Conservation (phyloP, 2,329 filamentous ascomycete species). For the Piedraia hortae region DNA sequence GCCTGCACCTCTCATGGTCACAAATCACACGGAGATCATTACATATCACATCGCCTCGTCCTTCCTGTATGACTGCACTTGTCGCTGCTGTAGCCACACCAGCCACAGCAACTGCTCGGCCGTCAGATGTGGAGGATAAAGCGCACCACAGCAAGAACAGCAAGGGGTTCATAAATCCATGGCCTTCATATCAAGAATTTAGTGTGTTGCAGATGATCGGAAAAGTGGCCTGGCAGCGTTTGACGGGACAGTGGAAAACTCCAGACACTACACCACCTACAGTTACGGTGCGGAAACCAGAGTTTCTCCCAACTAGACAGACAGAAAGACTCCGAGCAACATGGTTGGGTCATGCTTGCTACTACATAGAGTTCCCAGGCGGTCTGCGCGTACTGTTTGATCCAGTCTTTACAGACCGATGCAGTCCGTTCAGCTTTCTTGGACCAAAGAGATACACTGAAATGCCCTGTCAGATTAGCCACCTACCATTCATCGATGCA, state of each 20-base stretch:
- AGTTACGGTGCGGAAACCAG: conserved; percentile 36
- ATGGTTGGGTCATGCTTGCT: conserved; percentile 88
- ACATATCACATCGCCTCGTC: not conserved
- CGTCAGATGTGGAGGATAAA: conserved; percentile 19
- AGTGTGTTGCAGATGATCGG: conserved; percentile 11
- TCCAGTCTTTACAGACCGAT: conserved; percentile 72
- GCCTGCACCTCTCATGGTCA: no score
- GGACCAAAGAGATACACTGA: conserved; percentile 56
- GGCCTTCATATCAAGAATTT: conserved; percentile 23
- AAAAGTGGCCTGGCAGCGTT: conserved; percentile 17
- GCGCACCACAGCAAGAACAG: conserved; percentile 25
- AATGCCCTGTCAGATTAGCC: conserved; percentile 45
- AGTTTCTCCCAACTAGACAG: conserved; percentile 34
- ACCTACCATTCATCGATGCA: conserved; percentile 50
- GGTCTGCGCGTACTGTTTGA: conserved; percentile 79
- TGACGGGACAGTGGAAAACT: conserved; percentile 21
- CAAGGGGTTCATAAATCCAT: conserved; percentile 29
- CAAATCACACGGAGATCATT: conserved; percentile 1
- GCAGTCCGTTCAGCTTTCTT: conserved; percentile 43
- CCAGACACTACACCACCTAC: conserved; percentile 39
- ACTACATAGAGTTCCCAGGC: conserved; percentile 66
- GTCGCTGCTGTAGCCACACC: conserved; percentile 18
- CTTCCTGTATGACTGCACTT: conserved; percentile 6
- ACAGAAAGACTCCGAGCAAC: conserved; percentile 46
- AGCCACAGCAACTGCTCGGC: conserved; percentile 13